These are phyloP conservation scores for Suillus discolor DNA, from an alignment of 768 basidiomycete species.

Conservation along the genomic window DNA sequence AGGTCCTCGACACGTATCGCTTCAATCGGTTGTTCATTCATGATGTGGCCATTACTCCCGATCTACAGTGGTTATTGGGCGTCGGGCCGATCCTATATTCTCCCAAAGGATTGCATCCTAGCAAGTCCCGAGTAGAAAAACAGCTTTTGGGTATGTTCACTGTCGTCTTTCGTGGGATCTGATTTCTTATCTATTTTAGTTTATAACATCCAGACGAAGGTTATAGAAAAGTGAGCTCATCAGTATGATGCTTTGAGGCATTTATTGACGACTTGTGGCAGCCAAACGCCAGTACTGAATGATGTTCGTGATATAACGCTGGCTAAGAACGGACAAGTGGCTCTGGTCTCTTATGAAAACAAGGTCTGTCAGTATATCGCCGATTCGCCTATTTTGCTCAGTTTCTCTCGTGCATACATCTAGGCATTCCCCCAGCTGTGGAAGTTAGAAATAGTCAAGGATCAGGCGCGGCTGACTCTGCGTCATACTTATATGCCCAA, in stretches of 20 bases:
- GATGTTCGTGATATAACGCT: conserved; percentile 74
- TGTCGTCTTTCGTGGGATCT: neutral
- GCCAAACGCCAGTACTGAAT: conserved; percentile 72
- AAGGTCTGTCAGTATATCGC: conserved; percentile 45
- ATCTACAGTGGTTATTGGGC: conserved; percentile 62
- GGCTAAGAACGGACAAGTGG: conserved; percentile 59
- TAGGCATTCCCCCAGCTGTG: conserved; percentile 72
- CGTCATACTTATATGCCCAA: conserved; percentile 77
- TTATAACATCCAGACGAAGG: conserved; percentile 65
- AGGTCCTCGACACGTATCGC: conserved; percentile 59
- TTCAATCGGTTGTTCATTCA: conserved; percentile 66
- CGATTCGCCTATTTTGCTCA: neutral
- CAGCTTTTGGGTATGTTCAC: conserved; percentile 62
- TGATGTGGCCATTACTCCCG: conserved; percentile 71
- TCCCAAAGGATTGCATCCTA: conserved; percentile 63
- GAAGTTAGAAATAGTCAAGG: conserved; percentile 62
- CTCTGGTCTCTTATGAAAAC: conserved; percentile 74
- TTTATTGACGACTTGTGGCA: conserved; percentile 27
- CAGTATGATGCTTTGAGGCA: conserved; percentile 2
- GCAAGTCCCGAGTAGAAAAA: conserved; percentile 70
- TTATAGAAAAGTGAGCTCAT: conserved; percentile 59
- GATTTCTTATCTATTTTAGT: conserved; percentile 39
- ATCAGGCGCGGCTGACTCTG: conserved; percentile 38
- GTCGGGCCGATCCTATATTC: conserved; percentile 71
- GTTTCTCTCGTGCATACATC: neutral